Conservation (phyloP, 2,329 filamentous ascomycete genomes). For the Raffaelea ambrosiae region DNA sequence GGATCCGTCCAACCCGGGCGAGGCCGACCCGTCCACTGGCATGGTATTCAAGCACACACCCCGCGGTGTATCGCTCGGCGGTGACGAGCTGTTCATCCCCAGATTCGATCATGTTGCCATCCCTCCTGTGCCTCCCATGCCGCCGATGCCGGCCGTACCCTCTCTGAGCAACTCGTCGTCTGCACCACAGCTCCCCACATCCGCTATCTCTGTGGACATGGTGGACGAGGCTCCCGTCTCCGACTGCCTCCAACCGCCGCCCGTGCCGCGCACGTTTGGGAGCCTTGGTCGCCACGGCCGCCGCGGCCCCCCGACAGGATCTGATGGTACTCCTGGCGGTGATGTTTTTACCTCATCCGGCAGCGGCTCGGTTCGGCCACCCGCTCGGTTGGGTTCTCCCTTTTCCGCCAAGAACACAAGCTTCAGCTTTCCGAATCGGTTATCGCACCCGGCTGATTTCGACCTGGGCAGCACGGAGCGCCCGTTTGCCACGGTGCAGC, state of each 20-base stretch:
- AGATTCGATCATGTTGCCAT: background rate
- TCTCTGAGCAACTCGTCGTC: slow-evolving; percentile 16
- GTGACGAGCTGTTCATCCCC: slow-evolving; percentile 30
- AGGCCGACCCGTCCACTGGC: background rate
- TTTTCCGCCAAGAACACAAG: slow-evolving; percentile 38
- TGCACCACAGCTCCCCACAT: slow-evolving; percentile 17
- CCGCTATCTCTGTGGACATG: background rate
- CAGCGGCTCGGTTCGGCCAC: background rate
- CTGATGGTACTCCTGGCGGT: too few relatives aligned
- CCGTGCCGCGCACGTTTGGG: too few relatives aligned
- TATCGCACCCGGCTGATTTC: slow-evolving; percentile 37
- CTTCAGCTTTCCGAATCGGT: slow-evolving; percentile 53
- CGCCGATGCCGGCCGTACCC: background rate
- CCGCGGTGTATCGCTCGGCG: slow-evolving; percentile 10
- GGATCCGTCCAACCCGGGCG: slow-evolving; percentile 22
- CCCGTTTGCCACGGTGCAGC: slow-evolving; percentile 50
- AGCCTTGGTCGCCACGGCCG: background rate
- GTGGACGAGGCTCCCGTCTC: too few relatives aligned
- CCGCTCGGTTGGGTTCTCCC: slow-evolving; percentile 46
- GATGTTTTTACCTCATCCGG: too few relatives aligned
- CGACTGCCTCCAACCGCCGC: too few relatives aligned
- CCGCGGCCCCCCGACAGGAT: background rate
- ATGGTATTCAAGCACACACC: background rate
- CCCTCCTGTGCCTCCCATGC: background rate
- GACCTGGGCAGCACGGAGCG: slow-evolving; percentile 36